Evolutionary conservation across 2,329 filamentous ascomycete species (phyloP).

Genomic region (Neocatenulostroma microsporum): DNA sequence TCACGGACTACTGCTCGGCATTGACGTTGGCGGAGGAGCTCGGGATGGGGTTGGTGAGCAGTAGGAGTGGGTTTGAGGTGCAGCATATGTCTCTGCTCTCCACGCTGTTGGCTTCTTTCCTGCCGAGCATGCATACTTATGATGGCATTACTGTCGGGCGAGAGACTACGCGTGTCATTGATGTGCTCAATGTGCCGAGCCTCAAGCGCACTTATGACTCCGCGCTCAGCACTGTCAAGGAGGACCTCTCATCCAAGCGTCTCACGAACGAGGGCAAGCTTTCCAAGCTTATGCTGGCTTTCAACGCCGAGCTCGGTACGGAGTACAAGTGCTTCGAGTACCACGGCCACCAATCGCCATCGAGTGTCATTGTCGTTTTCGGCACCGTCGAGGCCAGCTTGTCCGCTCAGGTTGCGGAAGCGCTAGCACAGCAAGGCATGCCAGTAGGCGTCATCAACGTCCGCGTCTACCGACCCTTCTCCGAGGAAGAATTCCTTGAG

Average conservation of each 20-base stretch:
- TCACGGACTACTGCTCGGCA: conserved; percentile 78
- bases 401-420: conserved; percentile 68
- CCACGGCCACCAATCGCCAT: conserved; percentile 69
- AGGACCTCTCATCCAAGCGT: conserved; percentile 43
- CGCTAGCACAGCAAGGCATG: conserved; percentile 62
- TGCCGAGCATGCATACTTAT: conserved; percentile 82
- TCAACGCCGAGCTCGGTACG: conserved; percentile 89
- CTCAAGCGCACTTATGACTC: conserved; percentile 62
- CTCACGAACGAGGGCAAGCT: conserved; percentile 64
- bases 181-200: conserved; percentile 66
- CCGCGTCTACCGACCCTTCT: conserved; percentile 87
- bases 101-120: conserved; percentile 66
- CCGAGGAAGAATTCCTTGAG: conserved; percentile 87
- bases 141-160: conserved; percentile 76
- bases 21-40: conserved; percentile 81
- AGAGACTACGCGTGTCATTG: conserved; percentile 74
- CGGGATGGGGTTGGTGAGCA: conserved; percentile 76
- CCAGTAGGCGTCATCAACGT: conserved; percentile 86
- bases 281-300: conserved; percentile 60
- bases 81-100: conserved; percentile 94
- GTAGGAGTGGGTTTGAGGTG: conserved; percentile 77
- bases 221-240: conserved; percentile 56
- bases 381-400: conserved; percentile 86
- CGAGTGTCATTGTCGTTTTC: conserved; percentile 82
- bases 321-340: conserved; percentile 94